Base-by-base conservation (phyloP, 2,329 filamentous ascomycete species). In the Nemania diffusa region DNA sequence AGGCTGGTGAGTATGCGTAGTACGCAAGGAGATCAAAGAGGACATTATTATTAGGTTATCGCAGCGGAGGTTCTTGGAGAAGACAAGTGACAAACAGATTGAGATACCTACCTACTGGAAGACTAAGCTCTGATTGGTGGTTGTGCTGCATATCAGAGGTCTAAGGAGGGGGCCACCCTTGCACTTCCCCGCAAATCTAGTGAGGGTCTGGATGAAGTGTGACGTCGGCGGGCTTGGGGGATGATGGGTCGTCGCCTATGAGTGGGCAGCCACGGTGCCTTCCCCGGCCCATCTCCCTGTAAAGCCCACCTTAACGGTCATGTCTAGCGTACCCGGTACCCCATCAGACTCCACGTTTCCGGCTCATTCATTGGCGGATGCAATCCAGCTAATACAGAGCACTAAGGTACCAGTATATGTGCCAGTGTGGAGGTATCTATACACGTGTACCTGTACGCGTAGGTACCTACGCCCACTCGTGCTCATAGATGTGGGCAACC, bases 181-280 rank as follows among this genome's bases (percentile, higher is more conserved):
- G 34, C 34, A 40, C 34, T 74, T 73, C 73, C 73, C 73, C 73
- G 73, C 73, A 73, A 73, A 70, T 72, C 70, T 51, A 63, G 64
- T 2, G 32, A 62, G 34, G 71, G 70, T 67, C 72, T 71, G 68
- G 72, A 73, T 65, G 65, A 62, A 58, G 55, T 62, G 71, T 75
- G 73, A 75, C 73, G 73, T 75, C 73, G 68, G n/a, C 37, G 59
- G 42, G 24, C 15, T 57, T 32, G 55, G 57, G 62, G 50, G 56
- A 48, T n/a, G n/a, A 7, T 53, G 50, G 40, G 51, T 20, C 13
- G 6, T 27, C 52, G 57, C 8, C 26, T 26, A 2, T 42, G 56
- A 60, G 57, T 56, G 51, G 32, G 15, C 27, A 29, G 11, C 13
- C n/a, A 57, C 48, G 46, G 44, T 53, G 34, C 32, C 7, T 42